phyloP scores from a whole-genome alignment of 331 rosid species.

The Acacia concinna region DNA sequence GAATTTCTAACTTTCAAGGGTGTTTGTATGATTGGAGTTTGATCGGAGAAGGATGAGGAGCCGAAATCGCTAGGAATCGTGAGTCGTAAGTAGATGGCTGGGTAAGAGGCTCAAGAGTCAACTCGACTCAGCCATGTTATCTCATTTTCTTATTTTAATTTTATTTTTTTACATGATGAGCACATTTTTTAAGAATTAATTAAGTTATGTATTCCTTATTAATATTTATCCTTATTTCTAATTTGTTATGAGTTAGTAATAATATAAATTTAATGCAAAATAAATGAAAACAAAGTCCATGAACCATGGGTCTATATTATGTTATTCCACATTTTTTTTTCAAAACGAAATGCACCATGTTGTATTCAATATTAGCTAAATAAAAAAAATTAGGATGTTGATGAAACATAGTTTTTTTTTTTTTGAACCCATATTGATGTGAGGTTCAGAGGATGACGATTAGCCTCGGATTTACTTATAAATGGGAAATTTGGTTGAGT shows the following conservation, averaged over 20 bases:
- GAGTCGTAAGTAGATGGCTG: conserved; percentile 23
- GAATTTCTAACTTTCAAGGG: neutral
- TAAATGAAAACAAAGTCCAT: neutral
- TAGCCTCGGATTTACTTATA: neutral
- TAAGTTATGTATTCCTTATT: neutral
- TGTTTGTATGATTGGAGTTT: neutral
- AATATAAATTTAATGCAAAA: neutral
- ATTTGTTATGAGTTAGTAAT: neutral
- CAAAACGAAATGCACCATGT: neutral
- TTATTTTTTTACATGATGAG: neutral
- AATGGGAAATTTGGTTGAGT: conserved; percentile 21
- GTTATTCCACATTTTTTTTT: neutral
- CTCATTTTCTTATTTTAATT: conserved; percentile 6
- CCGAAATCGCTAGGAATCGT: neutral
- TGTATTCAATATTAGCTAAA: neutral
- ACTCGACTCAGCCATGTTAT: conserved; percentile 70
- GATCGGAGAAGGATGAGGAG: neutral
- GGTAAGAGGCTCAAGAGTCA: conserved; percentile 41
- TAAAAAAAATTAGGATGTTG: neutral
- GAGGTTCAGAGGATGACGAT: neutral
- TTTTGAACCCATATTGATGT: neutral
- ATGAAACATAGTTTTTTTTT: neutral
- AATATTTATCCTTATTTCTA: neutral
- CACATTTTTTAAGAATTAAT: neutral
- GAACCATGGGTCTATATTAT: neutral